Evolutionary conservation across 2,329 filamentous ascomycete species (phyloP), one percentile per base, ranked within the genome.

Genomic region (Botryotinia narcissicola): DNA sequence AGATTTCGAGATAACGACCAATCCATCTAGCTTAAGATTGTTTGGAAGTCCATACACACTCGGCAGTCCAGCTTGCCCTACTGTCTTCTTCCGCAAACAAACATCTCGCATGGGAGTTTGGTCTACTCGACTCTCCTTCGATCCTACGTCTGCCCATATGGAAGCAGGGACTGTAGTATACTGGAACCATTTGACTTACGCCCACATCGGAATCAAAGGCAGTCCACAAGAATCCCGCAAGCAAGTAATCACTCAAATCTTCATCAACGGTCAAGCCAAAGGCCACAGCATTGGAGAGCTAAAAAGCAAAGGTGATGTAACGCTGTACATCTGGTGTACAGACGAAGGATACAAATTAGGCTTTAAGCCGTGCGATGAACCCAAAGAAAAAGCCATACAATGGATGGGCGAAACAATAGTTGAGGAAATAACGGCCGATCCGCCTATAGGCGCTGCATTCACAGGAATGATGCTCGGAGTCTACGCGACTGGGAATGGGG

Each of bases 381-480:
- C 12, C 1, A 29, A 42, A 2, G 32, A 25, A 4, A 44, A 42
- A 8, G 20, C 7, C 2, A 64, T 42, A 10, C 10, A 20, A 37
- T 64, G 70, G 70, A 12, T 66, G 42, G 46, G 70, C 6, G 70
- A 71, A 66, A 44, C 60, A 29, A 71, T 44, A 5, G 14, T 63
- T 4, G 69, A 71, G 4, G 60, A 61, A 4, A 66, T 71, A 29
- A 71, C 60, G 18, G n/a, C 8, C 3, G 35, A 71, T 57, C 70
- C 70, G 1, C 6, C 44, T 1, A 63, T 71, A 10, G 70, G 70
- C 6, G 70, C 70, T 3, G 60, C 70, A 3, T 71, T 71, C 6
- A 66, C 46, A 9, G 70, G 70, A 9, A 71, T 71, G 60, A 66
- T 71, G 70, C 22, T 71, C 12, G 70, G 70, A 14, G 14, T 66